Conservation (phyloP, 768 basidiomycete species). For the Pleurotus tuoliensis region DNA sequence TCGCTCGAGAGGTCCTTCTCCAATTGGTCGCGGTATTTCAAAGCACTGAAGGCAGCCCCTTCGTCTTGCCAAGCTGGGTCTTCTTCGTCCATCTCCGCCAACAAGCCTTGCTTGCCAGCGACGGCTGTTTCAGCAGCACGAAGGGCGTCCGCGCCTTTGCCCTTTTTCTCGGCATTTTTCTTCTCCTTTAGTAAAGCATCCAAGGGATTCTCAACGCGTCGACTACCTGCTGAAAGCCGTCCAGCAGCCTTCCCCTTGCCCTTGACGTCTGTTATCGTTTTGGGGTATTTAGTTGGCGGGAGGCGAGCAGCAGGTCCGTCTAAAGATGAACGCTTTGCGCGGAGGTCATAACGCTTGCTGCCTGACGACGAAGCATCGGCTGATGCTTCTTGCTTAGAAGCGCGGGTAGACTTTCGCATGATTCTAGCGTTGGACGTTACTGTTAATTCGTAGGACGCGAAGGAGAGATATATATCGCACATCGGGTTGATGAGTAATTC, state of each 20-base stretch:
- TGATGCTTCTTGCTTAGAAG: not conserved
- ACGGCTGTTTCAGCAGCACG: slow-evolving; percentile 41
- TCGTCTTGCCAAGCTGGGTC: slow-evolving; percentile 34
- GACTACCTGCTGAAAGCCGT: slow-evolving; percentile 10
- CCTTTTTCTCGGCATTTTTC: slow-evolving; percentile 30
- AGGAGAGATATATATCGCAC: not conserved
- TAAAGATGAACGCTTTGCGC: not conserved
- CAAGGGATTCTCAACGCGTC: slow-evolving; percentile 43
- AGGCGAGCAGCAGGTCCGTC: not conserved
- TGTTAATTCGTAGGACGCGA: not conserved
- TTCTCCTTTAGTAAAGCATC: slow-evolving; percentile 55
- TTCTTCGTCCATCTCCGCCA: slow-evolving; percentile 28
- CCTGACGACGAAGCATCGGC: not conserved
- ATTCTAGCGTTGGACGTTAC: not conserved
- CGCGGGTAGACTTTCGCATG: not conserved
- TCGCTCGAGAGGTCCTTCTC: slow-evolving; percentile 2
- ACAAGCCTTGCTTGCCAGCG: slow-evolving; percentile 24
- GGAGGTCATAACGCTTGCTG: not conserved
- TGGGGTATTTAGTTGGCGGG: slow-evolving; percentile 10
- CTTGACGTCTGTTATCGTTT: slow-evolving; percentile 6
- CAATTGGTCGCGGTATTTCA: slow-evolving; percentile 19
- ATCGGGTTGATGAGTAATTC: slow-evolving; percentile 8
- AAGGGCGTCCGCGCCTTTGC: slow-evolving; percentile 37
- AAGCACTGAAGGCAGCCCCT: slow-evolving; percentile 33
- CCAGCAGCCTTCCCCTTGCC: slow-evolving; percentile 15